Evolutionary conservation across 805 yeast genomes (phyloP).

Genomic region (Priceomyces melissophilus): DNA sequence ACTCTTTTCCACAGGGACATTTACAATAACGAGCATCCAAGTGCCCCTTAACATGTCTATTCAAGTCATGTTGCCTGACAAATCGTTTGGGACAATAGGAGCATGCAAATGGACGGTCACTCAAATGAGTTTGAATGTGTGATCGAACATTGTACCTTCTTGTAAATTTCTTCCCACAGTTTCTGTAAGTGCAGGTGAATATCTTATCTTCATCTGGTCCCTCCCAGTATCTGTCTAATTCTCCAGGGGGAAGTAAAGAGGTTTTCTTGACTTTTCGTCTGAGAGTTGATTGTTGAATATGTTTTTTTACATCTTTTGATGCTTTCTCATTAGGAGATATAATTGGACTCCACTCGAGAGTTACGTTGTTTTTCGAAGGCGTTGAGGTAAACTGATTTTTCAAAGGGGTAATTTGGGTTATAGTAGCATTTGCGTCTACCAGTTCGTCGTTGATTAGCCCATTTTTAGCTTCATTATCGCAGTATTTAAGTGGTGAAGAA

Average conservation of each 20-base stretch:
- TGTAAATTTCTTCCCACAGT: constrained; percentile 80
- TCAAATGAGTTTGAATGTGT: constrained; percentile 93
- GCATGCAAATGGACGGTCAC: constrained; percentile 91
- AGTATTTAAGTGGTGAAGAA: constrained; percentile 31
- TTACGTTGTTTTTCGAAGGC: constrained; percentile 30
- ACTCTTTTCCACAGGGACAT: constrained; percentile 94
- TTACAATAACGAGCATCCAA: constrained; percentile 58
- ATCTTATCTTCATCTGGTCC: constrained; percentile 74
- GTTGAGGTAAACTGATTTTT: constrained; percentile 32
- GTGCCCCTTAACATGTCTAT: constrained; percentile 87
- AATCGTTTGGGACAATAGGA: constrained; percentile 74
- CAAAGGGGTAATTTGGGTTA: constrained; percentile 39
- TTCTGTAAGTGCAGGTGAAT: constrained; percentile 70
- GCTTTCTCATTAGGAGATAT: constrained; percentile 34
- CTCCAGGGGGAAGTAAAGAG: constrained; percentile 83
- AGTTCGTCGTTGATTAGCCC: constrained; percentile 24
- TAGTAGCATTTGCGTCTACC: constrained; percentile 39
- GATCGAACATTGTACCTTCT: constrained; percentile 90
- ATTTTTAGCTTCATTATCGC: constrained; percentile 18
- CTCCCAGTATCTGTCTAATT: constrained; percentile 74
- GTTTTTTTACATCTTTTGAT: constrained; percentile 18
- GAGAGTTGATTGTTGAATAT: constrained; percentile 46
- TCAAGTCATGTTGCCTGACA: constrained; percentile 92
- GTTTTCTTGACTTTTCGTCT: constrained; percentile 49
- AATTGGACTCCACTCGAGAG: constrained; percentile 44